Evolutionary conservation across 169 alveolate species (phyloP), one percentile per base, ranked within the genome.

Genomic region (Cytauxzoon felis): DNA sequence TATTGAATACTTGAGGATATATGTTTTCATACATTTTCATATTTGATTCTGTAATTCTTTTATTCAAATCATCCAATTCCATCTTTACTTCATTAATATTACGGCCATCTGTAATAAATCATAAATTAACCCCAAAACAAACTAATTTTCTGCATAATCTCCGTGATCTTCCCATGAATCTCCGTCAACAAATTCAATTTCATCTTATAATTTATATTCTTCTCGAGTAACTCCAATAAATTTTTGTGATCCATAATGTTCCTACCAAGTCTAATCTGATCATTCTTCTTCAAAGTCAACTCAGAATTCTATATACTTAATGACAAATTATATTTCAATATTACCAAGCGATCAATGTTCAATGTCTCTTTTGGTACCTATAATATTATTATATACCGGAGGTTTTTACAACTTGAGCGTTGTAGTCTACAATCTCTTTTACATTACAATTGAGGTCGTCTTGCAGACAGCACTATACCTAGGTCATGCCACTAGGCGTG

Each of bases 181-280:
- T 80, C 82, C 7, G 53, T 59, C 29, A 73, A 78, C 53, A 64
- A 30, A 19, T 79, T 56, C 40, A 19, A 64, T 27, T 47, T 67
- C 13, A 36, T 16, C 36, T 80, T 68, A 2, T 75, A 66, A 8
- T 57, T 66, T 23, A 76, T 84, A 52, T 84, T 84, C 32, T 54
- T 36, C 41, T 48, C 62, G 36, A 79, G 67, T n/a, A 42, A 58
- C 5, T 84, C 78, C n/a, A 78, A 23, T 45, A 64, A 53, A 30
- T 53, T 63, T 21, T 54, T 48, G 26, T 80, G 59, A 36, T 73
- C 56, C 21, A 38, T 45, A 1, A 81, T 13, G 26, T 49, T 68
- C 13, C 75, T 70, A 38, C 58, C 33, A 27, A 80, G 43, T 40
- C 64, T 87, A 11, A 51, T 80, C 61, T 85, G 79, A 36, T 80